Evolutionary conservation across 805 yeast genomes (phyloP).

Genomic region (Jamesozyma hellenica): DNA sequence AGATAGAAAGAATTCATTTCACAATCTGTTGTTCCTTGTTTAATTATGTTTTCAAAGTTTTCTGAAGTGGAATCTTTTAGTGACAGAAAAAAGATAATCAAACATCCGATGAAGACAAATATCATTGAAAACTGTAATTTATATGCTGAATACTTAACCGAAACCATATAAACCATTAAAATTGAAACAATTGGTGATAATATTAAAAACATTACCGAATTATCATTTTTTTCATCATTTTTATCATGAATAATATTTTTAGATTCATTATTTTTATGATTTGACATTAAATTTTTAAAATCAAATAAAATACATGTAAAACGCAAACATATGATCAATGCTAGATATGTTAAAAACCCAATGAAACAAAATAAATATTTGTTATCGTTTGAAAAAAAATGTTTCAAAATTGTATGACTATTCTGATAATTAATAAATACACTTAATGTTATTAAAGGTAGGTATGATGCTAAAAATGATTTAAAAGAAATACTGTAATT

Average conservation of each 20-base stretch:
- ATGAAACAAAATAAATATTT: not conserved
- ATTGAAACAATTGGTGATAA: constrained; percentile 1
- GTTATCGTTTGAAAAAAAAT: not conserved
- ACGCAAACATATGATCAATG: not conserved
- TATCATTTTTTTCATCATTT: not conserved
- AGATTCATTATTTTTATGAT: not conserved
- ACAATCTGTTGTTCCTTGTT: not conserved
- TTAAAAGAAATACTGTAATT: not conserved
- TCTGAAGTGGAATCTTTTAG: constrained; percentile 16
- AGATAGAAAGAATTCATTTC: constrained; percentile 4
- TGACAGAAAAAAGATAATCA: constrained; percentile 19
- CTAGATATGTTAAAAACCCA: not conserved
- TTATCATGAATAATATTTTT: not conserved
- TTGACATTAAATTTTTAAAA: not conserved
- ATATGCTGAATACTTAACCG: not conserved
- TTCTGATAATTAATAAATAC: not conserved
- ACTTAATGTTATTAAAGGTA: constrained; percentile 1
- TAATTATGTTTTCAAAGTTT: not conserved
- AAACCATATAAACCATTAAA: not conserved
- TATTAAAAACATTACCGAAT: not conserved
- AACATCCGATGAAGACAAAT: constrained; percentile 25
- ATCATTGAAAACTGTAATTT: constrained; percentile 22
- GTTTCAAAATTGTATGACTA: not conserved
- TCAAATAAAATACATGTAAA: not conserved
- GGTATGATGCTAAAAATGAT: not conserved